These are phyloP conservation scores for Gossypium australe DNA, from an alignment of 345 rosid species.

Conservation along the genomic window DNA sequence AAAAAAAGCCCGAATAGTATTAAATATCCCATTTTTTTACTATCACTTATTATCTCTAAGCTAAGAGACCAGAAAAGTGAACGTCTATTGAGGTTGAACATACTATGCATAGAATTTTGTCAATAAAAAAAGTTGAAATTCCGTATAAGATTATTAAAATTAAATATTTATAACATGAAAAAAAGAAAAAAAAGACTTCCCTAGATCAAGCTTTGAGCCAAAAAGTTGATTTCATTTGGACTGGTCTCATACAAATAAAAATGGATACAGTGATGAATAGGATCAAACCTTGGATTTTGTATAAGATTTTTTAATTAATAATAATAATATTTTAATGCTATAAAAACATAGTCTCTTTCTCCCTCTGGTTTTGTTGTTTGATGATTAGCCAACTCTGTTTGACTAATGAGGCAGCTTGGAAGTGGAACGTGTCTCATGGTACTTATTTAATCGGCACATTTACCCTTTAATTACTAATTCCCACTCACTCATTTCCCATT, in stretches of 20 bases:
- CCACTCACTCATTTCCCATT: constrained; percentile 41
- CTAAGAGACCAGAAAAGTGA: too few species aligned
- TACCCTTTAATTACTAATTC: constrained; percentile 19
- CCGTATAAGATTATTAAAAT: neutral
- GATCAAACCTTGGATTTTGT: constrained; percentile 34
- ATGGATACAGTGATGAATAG: constrained; percentile 2
- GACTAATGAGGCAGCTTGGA: constrained; percentile 43
- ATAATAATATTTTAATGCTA: neutral
- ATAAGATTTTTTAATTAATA: constrained; percentile 8
- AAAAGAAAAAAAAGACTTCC: neutral
- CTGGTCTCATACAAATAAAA: neutral
- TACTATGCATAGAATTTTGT: neutral
- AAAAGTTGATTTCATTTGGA: constrained; percentile 30
- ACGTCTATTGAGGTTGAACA: neutral
- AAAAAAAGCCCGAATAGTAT: too few species aligned
- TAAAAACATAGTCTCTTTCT: neutral
- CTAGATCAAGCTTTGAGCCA: constrained; percentile 17
- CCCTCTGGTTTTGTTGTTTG: constrained; percentile 6
- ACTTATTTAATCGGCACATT: constrained; percentile 8
- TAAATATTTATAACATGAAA: neutral
- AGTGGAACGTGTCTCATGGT: constrained; percentile 22
- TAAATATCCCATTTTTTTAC: too few species aligned
- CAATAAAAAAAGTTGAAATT: neutral
- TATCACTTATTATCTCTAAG: too few species aligned
- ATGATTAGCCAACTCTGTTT: constrained; percentile 54